phyloP scores from a whole-genome alignment of 768 basidiomycete genomes.

The Rhodotorula babjevae region DNA sequence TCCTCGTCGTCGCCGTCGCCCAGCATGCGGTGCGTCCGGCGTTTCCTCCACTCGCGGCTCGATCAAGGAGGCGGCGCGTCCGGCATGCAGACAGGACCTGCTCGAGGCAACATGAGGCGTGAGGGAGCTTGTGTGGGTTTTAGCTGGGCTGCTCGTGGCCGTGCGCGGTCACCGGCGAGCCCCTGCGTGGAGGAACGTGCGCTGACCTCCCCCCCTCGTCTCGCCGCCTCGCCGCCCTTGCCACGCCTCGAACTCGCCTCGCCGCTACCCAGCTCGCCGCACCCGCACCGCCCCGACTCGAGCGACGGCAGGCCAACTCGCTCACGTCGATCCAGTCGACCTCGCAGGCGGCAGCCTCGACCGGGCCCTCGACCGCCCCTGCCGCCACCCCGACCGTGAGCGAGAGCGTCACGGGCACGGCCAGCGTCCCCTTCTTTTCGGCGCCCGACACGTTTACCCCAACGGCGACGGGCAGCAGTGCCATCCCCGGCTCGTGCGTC shows the following conservation, averaged over 20 bases:
- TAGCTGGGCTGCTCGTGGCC: too few species aligned
- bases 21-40: neutral
- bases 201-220: neutral
- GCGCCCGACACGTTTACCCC: slow-evolving; percentile 23
- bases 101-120: neutral
- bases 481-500: slow-evolving; percentile 13
- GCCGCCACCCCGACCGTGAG: neutral
- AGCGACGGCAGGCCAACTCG: neutral
- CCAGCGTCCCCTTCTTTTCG: slow-evolving; percentile 16
- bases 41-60: neutral
- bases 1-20: neutral
- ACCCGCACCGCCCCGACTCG: neutral
- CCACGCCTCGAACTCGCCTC: too few species aligned
- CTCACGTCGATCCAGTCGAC: slow-evolving; percentile 5
- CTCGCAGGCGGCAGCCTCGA: neutral
- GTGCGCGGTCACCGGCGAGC: neutral
- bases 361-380: neutral
- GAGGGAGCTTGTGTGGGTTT: too few species aligned
- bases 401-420: neutral
- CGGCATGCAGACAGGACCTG: too few species aligned
- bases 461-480: neutral
- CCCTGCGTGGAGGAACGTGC: too few species aligned
- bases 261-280: neutral
- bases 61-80: neutral
- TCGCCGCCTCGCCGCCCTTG: too few species aligned